Conservation (phyloP, 805 yeast species). For the Candida michaelii region DNA sequence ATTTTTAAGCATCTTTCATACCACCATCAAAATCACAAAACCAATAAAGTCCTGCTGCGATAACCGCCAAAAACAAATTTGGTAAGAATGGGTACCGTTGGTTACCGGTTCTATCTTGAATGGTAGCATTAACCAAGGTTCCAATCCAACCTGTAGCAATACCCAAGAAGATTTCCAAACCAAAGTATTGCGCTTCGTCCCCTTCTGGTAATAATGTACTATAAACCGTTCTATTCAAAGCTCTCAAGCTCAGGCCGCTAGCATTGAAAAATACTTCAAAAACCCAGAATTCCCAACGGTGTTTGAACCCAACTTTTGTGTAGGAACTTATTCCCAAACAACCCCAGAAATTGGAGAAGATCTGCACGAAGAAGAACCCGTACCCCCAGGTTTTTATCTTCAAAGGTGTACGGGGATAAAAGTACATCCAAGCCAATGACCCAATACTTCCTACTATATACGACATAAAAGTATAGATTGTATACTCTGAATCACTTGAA, state of each 20-base stretch:
- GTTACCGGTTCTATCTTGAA: constrained; percentile 40
- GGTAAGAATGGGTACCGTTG: constrained; percentile 39
- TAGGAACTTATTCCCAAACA: constrained; percentile 30
- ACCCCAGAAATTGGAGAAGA: constrained; percentile 40
- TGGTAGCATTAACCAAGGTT: constrained; percentile 34
- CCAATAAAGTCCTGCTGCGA: constrained; percentile 24
- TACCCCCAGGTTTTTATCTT: constrained; percentile 38
- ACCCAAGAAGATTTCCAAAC: constrained; percentile 41
- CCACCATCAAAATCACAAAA: constrained; percentile 33
- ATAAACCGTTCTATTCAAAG: constrained; percentile 36
- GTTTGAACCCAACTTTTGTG: constrained; percentile 36
- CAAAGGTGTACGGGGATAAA: constrained; percentile 25
- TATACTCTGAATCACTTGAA: constrained; percentile 35
- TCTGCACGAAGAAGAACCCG: constrained; percentile 27
- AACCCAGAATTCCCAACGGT: constrained; percentile 44
- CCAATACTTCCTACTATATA: constrained; percentile 34
- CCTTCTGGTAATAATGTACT: constrained; percentile 41
- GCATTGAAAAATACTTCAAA: constrained; percentile 38
- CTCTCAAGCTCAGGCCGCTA: constrained; percentile 34
- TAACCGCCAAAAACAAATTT: constrained; percentile 28
- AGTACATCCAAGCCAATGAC: constrained; percentile 36
- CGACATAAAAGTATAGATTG: constrained; percentile 38
- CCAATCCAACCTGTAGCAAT: constrained; percentile 45
- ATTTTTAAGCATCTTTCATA: constrained; percentile 23
- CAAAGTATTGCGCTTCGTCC: constrained; percentile 44